A percentile compares a stretch with the other conserved stretches of the same genome.
Evolutionary conservation across 2,329 filamentous ascomycete genomes (phyloP).

Genomic region (Aspergillus novoparasiticus): DNA sequence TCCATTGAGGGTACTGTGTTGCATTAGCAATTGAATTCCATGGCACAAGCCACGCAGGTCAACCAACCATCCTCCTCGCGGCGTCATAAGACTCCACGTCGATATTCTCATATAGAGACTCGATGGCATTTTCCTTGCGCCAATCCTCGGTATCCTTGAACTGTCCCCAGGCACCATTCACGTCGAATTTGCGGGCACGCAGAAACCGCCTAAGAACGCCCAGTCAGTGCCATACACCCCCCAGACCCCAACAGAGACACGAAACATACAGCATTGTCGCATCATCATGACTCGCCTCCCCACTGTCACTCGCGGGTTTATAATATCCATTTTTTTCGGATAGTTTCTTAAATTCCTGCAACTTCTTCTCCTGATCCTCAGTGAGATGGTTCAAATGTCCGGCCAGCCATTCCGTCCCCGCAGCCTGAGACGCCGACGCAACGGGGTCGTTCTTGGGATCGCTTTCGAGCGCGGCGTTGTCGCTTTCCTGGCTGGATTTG

Average conservation of each 20-base stretch:
- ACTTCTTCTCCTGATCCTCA: slow-evolving; percentile 65
- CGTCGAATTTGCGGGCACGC: slow-evolving; percentile 78
- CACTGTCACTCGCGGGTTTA: slow-evolving; percentile 37
- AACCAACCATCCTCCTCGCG: slow-evolving; percentile 67
- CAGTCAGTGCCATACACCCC: slow-evolving; percentile 2
- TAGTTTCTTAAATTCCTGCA: slow-evolving; percentile 71
- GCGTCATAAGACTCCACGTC: slow-evolving; percentile 82
- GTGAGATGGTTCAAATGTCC: slow-evolving; percentile 83
- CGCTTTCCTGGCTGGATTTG: slow-evolving; percentile 33
- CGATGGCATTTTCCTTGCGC: slow-evolving; percentile 76
- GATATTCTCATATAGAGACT: slow-evolving; percentile 81
- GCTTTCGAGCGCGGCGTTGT: slow-evolving; percentile 29
- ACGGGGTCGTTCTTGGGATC: slow-evolving; percentile 38
- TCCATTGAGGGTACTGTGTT: slow-evolving; percentile 89
- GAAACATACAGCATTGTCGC: slow-evolving; percentile 49
- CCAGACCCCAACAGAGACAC: not conserved
- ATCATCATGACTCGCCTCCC: slow-evolving; percentile 49
- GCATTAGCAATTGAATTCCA: not conserved
- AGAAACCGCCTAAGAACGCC: slow-evolving; percentile 69
- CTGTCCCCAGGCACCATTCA: slow-evolving; percentile 76
- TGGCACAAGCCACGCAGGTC: not conserved
- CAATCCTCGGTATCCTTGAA: slow-evolving; percentile 89
- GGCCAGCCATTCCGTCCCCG: slow-evolving; percentile 40
- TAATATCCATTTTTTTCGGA: slow-evolving; percentile 65
- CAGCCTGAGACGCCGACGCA: slow-evolving; percentile 39